A percentile compares a stretch with the other conserved stretches of the same genome.
Conservation (phyloP, 495 filamentous ascomycete species). For the Beverwykella pulmonaria region DNA sequence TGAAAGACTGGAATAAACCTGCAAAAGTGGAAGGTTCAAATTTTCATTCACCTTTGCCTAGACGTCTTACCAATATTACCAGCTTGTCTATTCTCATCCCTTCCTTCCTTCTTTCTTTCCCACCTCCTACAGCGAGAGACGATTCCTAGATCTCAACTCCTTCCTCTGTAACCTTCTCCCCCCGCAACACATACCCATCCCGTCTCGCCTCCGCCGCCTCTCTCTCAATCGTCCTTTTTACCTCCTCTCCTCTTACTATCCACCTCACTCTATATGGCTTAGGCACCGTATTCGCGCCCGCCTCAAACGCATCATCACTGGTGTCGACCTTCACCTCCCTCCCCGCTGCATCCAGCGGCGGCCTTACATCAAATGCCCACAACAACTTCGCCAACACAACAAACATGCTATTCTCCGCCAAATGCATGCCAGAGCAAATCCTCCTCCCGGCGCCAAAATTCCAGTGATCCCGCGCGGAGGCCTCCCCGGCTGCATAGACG, state of each 20-base stretch:
- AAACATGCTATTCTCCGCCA: conserved; percentile 40
- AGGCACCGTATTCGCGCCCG: conserved; percentile 29
- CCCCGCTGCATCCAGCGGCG: conserved; percentile 25
- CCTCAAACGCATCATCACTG: conserved; percentile 36
- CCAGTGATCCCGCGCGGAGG: conserved; percentile 35
- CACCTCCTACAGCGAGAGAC: neutral
- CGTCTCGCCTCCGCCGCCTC: conserved; percentile 28
- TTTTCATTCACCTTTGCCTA: too few relatives aligned
- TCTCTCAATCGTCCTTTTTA: conserved; percentile 17
- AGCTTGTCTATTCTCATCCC: too few relatives aligned
- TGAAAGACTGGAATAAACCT: neutral
- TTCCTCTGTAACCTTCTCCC: conserved; percentile 18
- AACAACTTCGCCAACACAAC: conserved; percentile 37
- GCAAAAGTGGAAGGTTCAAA: too few relatives aligned
- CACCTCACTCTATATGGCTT: conserved; percentile 32
- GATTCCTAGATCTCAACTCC: neutral
- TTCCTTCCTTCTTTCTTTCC: neutral
- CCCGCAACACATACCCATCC: conserved; percentile 30
- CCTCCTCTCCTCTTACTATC: conserved; percentile 17
- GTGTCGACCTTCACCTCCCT: conserved; percentile 29
- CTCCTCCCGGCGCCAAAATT: conserved; percentile 38
- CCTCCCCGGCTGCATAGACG: conserved; percentile 33
- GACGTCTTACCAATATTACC: neutral
- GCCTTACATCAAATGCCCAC: conserved; percentile 38
- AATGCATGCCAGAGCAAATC: conserved; percentile 36